A percentile compares a stretch with the other conserved stretches of the same genome.
Conservation (phyloP, 345 rosid genomes). For the Pugionium cornutum region DNA sequence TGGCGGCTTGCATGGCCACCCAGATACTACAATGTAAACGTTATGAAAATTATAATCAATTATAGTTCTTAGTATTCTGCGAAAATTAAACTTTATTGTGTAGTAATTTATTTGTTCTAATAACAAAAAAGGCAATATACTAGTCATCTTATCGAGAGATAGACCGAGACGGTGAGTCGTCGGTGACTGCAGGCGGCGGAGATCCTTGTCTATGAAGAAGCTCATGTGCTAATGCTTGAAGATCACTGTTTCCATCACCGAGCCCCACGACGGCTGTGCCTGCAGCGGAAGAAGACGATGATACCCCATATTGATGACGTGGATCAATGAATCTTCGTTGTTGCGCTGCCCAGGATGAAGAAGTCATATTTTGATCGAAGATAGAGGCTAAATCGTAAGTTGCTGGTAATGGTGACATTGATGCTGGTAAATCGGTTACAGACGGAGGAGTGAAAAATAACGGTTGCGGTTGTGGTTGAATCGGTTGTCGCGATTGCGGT, state of each 20-base stretch:
- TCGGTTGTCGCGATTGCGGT: slow-evolving; percentile 51
- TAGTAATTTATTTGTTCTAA: slow-evolving; percentile 27
- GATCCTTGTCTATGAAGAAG: slow-evolving; percentile 71
- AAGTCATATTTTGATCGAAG: slow-evolving; percentile 59
- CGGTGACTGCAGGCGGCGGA: slow-evolving; percentile 51
- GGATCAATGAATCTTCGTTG: slow-evolving; percentile 61
- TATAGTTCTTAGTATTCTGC: slow-evolving; percentile 11
- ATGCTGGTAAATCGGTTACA: slow-evolving; percentile 55
- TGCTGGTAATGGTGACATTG: slow-evolving; percentile 53
- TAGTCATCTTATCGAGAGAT: slow-evolving; percentile 41
- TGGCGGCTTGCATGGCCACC: too few species aligned
- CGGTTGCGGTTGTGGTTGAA: slow-evolving; percentile 40
- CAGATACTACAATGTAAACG: slow-evolving; percentile 13
- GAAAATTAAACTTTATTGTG: slow-evolving; percentile 29
- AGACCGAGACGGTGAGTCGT: slow-evolving; percentile 57
- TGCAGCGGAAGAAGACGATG: slow-evolving; percentile 34
- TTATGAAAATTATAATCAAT: slow-evolving; percentile 26
- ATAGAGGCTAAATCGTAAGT: slow-evolving; percentile 67
- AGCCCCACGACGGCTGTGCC: slow-evolving; percentile 23
- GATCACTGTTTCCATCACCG: slow-evolving; percentile 66
- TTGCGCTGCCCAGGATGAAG: slow-evolving; percentile 61
- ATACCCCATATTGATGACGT: slow-evolving; percentile 47
- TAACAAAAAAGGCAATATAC: background rate
- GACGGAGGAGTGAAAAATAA: slow-evolving; percentile 49
- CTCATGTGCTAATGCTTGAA: slow-evolving; percentile 79